These are phyloP conservation scores for Irpex sp. DNA, from an alignment of 1,284 basidiomycete species.

Conservation along the genomic window DNA sequence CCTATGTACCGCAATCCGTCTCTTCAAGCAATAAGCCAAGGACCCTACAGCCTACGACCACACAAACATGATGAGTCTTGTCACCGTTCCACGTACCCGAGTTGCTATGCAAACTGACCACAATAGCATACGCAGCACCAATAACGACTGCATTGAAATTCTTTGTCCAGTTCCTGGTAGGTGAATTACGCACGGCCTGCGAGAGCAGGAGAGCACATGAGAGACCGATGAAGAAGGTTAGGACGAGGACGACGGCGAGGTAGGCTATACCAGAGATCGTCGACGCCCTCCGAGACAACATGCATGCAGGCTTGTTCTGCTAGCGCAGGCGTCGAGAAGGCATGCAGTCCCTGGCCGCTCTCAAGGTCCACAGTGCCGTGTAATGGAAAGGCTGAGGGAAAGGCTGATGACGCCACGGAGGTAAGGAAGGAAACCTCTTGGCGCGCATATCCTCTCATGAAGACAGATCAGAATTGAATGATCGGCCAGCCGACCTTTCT, in stretches of 20 bases:
- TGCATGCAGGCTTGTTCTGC: neutral
- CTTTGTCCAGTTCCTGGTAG: slow-evolving; percentile 44
- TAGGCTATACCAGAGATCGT: slow-evolving; percentile 36
- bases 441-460: too few relatives aligned
- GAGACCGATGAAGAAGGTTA: slow-evolving; percentile 52
- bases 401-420: neutral
- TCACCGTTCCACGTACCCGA: too few relatives aligned
- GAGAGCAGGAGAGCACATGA: slow-evolving; percentile 62
- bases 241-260: slow-evolving; percentile 49
- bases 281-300: slow-evolving; percentile 24
- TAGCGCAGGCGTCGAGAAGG: neutral
- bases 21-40: slow-evolving; percentile 59
- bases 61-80: neutral
- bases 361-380: neutral
- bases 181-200: slow-evolving; percentile 64
- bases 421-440: too few relatives aligned
- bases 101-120: slow-evolving; percentile 39
- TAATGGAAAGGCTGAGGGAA: neutral
- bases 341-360: neutral
- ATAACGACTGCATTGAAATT: slow-evolving; percentile 68
- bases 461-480: too few relatives aligned
- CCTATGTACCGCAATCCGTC: slow-evolving; percentile 59
- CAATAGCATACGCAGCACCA: slow-evolving; percentile 58
- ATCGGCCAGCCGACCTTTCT: neutral
- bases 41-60: slow-evolving; percentile 35